These are phyloP conservation scores for Thelonectria olida DNA, from an alignment of 2,329 filamentous ascomycete species.

Conservation along the genomic window DNA sequence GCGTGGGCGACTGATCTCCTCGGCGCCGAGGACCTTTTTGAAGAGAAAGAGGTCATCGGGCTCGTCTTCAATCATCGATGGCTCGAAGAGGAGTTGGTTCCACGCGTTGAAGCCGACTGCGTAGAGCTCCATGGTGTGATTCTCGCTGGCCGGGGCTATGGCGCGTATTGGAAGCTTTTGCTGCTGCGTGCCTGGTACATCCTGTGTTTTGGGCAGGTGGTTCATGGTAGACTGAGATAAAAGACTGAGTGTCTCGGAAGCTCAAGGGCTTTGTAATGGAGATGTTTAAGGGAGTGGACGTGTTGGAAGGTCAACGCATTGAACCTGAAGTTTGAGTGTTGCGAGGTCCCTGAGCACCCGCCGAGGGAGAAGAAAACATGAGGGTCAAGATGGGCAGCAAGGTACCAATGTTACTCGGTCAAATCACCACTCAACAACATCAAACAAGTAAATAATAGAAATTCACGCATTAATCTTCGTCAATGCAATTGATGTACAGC, in stretches of 20 bases:
- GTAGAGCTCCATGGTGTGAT: constrained; percentile 57
- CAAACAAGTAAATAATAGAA: no score
- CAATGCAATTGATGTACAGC: no score
- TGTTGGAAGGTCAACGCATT: not conserved
- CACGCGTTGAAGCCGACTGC: constrained; percentile 68
- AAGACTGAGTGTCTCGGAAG: not conserved
- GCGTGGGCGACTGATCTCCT: constrained; percentile 48
- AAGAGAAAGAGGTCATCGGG: constrained; percentile 59
- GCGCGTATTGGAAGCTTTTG: constrained; percentile 25
- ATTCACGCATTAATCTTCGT: no score
- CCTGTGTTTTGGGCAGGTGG: not conserved
- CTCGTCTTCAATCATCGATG: constrained; percentile 38
- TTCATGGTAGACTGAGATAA: not conserved
- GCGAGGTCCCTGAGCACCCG: no score
- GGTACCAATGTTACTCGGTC: no score
- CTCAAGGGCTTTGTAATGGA: not conserved
- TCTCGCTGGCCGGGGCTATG: not conserved
- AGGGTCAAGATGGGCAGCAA: no score
- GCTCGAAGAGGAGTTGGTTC: constrained; percentile 58
- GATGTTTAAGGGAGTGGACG: not conserved
- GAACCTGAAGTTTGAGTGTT: no score
- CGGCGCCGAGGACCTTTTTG: constrained; percentile 49
- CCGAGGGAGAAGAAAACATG: no score
- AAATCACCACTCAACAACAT: no score
- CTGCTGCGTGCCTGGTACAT: not conserved